Conservation (phyloP, 2,329 filamentous ascomycete species). For the Sordariomycetes sp. region DNA sequence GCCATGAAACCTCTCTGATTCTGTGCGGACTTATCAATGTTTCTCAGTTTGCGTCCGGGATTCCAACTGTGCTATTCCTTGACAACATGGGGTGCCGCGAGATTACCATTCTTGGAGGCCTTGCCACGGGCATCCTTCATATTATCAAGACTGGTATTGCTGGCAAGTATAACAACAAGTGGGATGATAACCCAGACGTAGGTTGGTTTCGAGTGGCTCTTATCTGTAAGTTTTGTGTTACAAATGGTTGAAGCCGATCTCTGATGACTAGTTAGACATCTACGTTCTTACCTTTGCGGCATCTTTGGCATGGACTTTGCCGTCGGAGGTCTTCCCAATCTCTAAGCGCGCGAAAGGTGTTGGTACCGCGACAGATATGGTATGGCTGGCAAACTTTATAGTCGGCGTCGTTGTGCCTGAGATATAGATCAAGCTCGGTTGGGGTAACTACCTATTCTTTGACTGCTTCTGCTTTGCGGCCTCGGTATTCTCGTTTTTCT, state of each 20-base stretch:
- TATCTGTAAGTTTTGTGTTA: not conserved
- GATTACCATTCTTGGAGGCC: not conserved
- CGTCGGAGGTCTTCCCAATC: conserved; percentile 23
- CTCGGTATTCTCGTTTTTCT: conserved; percentile 38
- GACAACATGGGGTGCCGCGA: conserved; percentile 18
- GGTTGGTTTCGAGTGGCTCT: not conserved
- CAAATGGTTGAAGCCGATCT: not conserved
- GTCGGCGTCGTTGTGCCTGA: conserved; percentile 41
- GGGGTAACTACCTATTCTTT: conserved; percentile 41
- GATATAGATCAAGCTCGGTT: conserved; percentile 37
- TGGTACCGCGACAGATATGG: conserved; percentile 18
- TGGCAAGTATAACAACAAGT: not conserved
- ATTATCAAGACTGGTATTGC: not conserved
- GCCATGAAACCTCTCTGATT: conserved; percentile 16
- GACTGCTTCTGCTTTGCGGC: conserved; percentile 39
- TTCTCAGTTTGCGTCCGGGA: conserved; percentile 18
- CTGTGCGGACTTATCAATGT: conserved; percentile 23
- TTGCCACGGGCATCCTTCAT: not conserved
- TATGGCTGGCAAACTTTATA: conserved; percentile 25
- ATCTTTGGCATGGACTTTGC: conserved; percentile 22
- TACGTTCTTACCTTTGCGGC: conserved; percentile 16
- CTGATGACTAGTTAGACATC: not conserved
- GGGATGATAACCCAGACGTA: not conserved
- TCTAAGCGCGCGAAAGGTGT: conserved; percentile 24
- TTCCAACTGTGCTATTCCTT: conserved; percentile 15